Percentiles rank a stretch among this genome's conserved stretches.
Conservation (phyloP, 2,329 filamentous ascomycete species). For the Xylariaceae sp. region DNA sequence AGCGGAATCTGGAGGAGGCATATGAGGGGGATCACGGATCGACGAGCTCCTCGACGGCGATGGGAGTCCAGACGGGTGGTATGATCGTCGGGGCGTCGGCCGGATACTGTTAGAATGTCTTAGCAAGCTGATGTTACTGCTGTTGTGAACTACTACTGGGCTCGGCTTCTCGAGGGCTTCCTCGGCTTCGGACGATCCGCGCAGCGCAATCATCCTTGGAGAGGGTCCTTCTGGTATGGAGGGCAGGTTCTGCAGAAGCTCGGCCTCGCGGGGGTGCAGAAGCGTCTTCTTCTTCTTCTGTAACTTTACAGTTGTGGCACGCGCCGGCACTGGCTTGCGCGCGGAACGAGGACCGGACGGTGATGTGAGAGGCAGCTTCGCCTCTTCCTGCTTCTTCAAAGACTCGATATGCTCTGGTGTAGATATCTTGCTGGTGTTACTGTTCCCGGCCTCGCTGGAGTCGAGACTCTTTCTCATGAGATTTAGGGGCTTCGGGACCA, state of each 20-base stretch:
- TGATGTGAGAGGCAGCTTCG: slow-evolving; percentile 16
- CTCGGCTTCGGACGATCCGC: slow-evolving; percentile 26
- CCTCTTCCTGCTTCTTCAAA: slow-evolving; percentile 37
- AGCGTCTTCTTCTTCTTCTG: slow-evolving; percentile 37
- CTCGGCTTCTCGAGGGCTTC: slow-evolving; percentile 8
- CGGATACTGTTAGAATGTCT: slow-evolving; percentile 38
- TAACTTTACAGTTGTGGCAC: slow-evolving; percentile 44
- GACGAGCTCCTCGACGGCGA: slow-evolving; percentile 41
- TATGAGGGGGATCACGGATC: slow-evolving; percentile 52
- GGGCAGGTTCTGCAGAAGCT: slow-evolving; percentile 40
- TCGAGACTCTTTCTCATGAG: slow-evolving; percentile 18
- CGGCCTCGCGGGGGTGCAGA: slow-evolving; percentile 27
- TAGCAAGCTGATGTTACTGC: slow-evolving; percentile 40
- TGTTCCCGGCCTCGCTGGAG: slow-evolving; percentile 10
- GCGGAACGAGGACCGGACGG: slow-evolving; percentile 15
- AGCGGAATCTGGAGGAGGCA: slow-evolving; percentile 58
- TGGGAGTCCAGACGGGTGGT: slow-evolving; percentile 49
- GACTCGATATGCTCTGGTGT: slow-evolving; percentile 27
- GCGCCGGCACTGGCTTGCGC: slow-evolving; percentile 24
- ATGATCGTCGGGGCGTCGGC: slow-evolving; percentile 39
- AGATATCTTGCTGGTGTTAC: slow-evolving; percentile 24
- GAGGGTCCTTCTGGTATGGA: slow-evolving; percentile 48
- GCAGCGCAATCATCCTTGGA: slow-evolving; percentile 35
- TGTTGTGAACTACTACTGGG: slow-evolving; percentile 18
- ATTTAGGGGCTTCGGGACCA: slow-evolving; percentile 23